A percentile compares a stretch with the other conserved stretches of the same genome.
These are phyloP conservation scores for Candida railenensis DNA, from an alignment of 805 yeast species.

Conservation along the genomic window DNA sequence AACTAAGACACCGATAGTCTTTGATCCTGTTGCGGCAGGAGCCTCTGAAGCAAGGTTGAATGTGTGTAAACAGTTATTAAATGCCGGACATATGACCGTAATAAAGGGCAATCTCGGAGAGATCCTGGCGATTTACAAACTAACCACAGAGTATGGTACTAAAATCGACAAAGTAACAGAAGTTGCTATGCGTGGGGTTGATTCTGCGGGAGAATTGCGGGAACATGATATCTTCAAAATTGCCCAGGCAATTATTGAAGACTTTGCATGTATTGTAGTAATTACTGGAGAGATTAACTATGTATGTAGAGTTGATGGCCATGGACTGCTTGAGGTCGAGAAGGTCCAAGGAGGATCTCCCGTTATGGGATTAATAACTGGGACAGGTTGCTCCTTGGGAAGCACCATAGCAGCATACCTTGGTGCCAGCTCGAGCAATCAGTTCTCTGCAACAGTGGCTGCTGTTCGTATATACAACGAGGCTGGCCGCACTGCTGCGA, in stretches of 20 bases:
- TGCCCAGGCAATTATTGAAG: conserved; percentile 49
- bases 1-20: conserved; percentile 59
- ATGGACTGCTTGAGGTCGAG: not conserved
- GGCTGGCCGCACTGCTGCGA: conserved; percentile 59
- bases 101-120: conserved; percentile 90
- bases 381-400: conserved; percentile 82
- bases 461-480: conserved; percentile 60
- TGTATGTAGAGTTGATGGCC: conserved; percentile 16
- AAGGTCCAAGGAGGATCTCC: conserved; percentile 56
- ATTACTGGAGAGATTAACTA: conserved; percentile 57
- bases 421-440: conserved; percentile 31
- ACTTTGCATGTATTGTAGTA: conserved; percentile 60
- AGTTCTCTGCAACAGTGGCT: conserved; percentile 27
- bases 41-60: conserved; percentile 62
- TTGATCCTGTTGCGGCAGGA: conserved; percentile 94
- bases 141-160: conserved; percentile 23
- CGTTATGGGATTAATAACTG: conserved; percentile 69
- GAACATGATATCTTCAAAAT: conserved; percentile 31
- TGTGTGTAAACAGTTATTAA: conserved; percentile 49
- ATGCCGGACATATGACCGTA: conserved; percentile 58
- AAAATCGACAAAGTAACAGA: not conserved
- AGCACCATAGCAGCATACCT: conserved; percentile 62
- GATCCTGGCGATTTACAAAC: conserved; percentile 55
- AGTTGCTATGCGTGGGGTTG: conserved; percentile 70
- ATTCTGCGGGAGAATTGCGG: conserved; percentile 31